Conservation (phyloP, 192 early-diverging fungal genomes). For the Coemansia sp. region DNA sequence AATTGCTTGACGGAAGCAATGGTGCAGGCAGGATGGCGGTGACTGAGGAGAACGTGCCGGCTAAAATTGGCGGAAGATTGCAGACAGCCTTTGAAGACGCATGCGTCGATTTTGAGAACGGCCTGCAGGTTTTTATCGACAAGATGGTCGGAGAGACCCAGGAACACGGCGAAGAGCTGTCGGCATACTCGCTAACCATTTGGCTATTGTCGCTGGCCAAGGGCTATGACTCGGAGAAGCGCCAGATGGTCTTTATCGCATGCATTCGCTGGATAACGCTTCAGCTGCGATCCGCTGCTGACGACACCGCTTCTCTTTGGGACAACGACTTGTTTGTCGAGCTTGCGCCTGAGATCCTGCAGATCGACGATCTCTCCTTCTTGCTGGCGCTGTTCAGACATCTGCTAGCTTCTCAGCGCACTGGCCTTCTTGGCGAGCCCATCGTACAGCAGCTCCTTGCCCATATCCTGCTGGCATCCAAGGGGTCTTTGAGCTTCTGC, state of each 20-base stretch:
- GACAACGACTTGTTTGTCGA: constrained; percentile 12
- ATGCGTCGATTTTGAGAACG: constrained; percentile 21
- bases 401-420: constrained; percentile 13
- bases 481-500: constrained; percentile 15
- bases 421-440: constrained; percentile 4
- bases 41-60: not conserved
- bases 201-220: constrained; percentile 26
- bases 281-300: constrained; percentile 10
- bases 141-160: constrained; percentile 1
- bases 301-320: constrained; percentile 30
- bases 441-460: constrained; percentile 31
- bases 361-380: constrained; percentile 36
- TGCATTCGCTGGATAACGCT: constrained; percentile 39
- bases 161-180: not conserved
- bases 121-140: constrained; percentile 14
- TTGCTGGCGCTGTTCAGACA: constrained; percentile 33
- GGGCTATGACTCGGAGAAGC: not conserved
- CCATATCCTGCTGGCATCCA: constrained; percentile 25
- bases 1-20: not conserved
- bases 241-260: constrained; percentile 18
- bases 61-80: constrained; percentile 4
- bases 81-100: constrained; percentile 1
- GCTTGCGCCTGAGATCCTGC: constrained; percentile 31
- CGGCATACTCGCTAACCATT: constrained; percentile 7
- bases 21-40: not conserved